A percentile compares a stretch with the other conserved stretches of the same genome.
These are phyloP conservation scores for Botrytis paeoniae DNA, from an alignment of 2,329 filamentous ascomycete genomes.

Conservation along the genomic window DNA sequence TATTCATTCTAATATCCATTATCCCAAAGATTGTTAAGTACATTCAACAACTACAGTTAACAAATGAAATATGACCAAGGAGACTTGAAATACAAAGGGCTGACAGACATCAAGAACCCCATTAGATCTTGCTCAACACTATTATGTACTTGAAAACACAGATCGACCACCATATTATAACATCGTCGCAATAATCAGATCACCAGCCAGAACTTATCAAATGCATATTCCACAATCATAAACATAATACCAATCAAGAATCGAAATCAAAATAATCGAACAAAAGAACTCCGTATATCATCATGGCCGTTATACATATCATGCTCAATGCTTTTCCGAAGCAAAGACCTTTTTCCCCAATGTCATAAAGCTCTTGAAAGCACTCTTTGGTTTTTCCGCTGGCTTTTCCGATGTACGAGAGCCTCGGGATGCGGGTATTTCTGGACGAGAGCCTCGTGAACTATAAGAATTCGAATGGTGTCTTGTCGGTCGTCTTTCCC, in stretches of 20 bases:
- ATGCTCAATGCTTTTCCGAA: conserved; percentile 1
- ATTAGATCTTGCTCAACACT: conserved; percentile 2
- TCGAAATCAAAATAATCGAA: conserved; percentile 5
- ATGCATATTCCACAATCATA: conserved; percentile 13
- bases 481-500: conserved; percentile 12
- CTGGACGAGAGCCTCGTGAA: conserved; percentile 10
- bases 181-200: conserved; percentile 3
- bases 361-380: conserved; percentile 17
- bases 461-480: conserved; percentile 8
- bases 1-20: conserved; percentile 10
- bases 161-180: conserved; percentile 11
- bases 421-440: not conserved
- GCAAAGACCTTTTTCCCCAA: conserved; percentile 22
- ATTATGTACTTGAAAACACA: conserved; percentile 5
- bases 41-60: conserved; percentile 11
- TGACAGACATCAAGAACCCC: not conserved
- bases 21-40: conserved; percentile 11
- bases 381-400: conserved; percentile 17
- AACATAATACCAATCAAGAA: conserved; percentile 18
- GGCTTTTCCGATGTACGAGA: conserved; percentile 1
- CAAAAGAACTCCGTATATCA: conserved; percentile 2
- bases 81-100: conserved; percentile 15
- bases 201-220: not conserved
- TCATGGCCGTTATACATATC: conserved; percentile 12
- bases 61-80: not conserved